These are phyloP conservation scores for Theobroma cacao DNA, from an alignment of 345 rosid genomes.

Conservation along the genomic window DNA sequence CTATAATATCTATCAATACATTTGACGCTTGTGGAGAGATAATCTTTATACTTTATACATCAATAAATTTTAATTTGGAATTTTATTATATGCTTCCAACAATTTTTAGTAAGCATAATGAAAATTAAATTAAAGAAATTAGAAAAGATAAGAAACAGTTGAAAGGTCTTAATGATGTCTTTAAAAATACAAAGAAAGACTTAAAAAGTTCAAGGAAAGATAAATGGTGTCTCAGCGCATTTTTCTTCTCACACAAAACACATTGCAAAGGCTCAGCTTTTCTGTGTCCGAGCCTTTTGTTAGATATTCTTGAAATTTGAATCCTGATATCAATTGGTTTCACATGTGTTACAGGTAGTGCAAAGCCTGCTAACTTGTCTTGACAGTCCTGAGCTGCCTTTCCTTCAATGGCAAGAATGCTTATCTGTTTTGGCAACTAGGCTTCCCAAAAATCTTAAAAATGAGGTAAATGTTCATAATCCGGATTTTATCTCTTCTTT, in stretches of 20 bases:
- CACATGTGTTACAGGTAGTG: conserved; percentile 64
- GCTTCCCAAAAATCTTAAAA: conserved; percentile 89
- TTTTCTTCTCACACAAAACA: neutral
- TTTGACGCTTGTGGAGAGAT: neutral
- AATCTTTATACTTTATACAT: neutral
- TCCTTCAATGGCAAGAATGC: conserved; percentile 99
- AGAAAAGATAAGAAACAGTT: neutral
- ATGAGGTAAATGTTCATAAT: conserved; percentile 45
- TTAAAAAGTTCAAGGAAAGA: neutral
- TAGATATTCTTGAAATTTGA: conserved; percentile 10
- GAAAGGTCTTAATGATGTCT: neutral
- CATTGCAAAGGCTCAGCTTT: conserved; percentile 3
- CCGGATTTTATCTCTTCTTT: conserved; percentile 2
- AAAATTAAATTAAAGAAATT: neutral
- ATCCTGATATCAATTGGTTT: conserved; percentile 2
- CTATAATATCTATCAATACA: conserved; percentile 1
- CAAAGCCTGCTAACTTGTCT: conserved; percentile 87
- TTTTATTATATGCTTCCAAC: neutral
- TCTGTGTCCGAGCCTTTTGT: neutral
- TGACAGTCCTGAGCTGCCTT: conserved; percentile 96
- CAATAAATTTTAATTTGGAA: neutral
- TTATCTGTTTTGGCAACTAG: conserved; percentile 89
- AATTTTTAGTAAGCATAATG: neutral
- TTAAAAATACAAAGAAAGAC: neutral
- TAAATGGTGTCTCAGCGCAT: neutral